Conservation (phyloP, 1,284 basidiomycete genomes). For the Naganishia albida region DNA sequence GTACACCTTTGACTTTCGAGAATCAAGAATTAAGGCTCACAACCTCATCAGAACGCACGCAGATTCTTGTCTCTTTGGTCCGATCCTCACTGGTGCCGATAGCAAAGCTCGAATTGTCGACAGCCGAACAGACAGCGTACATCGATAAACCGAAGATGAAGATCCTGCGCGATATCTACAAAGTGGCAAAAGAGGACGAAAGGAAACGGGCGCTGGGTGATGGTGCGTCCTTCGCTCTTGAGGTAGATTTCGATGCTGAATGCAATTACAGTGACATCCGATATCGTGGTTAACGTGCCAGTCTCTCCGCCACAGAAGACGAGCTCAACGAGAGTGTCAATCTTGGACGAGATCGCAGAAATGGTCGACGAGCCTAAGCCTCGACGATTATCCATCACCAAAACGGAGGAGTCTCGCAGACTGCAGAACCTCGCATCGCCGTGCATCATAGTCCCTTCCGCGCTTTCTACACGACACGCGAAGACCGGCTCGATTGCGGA, state of each 20-base stretch:
- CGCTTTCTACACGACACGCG: background rate
- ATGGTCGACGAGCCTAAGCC: background rate
- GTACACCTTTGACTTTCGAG: slow-evolving; percentile 26
- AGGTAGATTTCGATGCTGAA: background rate
- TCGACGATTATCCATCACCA: background rate
- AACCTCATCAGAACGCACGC: slow-evolving; percentile 53
- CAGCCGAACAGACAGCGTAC: slow-evolving; percentile 55
- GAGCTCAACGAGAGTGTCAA: background rate
- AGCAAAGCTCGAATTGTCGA: slow-evolving; percentile 38
- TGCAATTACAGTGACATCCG: background rate
- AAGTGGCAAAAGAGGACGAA: slow-evolving; percentile 56
- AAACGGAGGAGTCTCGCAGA: background rate
- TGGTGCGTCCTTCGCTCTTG: slow-evolving; percentile 25
- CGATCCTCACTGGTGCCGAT: slow-evolving; percentile 48
- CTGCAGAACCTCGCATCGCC: slow-evolving; percentile 15
- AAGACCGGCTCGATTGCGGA: slow-evolving; percentile 16
- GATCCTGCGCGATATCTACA: slow-evolving; percentile 58
- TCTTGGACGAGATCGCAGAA: slow-evolving; percentile 11
- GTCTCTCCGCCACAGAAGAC: background rate
- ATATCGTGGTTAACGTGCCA: slow-evolving; percentile 17
- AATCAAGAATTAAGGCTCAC: background rate
- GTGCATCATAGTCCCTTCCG: slow-evolving; percentile 11
- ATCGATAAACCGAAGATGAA: slow-evolving; percentile 56
- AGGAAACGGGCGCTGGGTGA: slow-evolving; percentile 34
- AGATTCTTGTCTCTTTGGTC: slow-evolving; percentile 56